Evolutionary conservation across 768 basidiomycete genomes (phyloP).

Genomic region (Leccinum disarticulatum): DNA sequence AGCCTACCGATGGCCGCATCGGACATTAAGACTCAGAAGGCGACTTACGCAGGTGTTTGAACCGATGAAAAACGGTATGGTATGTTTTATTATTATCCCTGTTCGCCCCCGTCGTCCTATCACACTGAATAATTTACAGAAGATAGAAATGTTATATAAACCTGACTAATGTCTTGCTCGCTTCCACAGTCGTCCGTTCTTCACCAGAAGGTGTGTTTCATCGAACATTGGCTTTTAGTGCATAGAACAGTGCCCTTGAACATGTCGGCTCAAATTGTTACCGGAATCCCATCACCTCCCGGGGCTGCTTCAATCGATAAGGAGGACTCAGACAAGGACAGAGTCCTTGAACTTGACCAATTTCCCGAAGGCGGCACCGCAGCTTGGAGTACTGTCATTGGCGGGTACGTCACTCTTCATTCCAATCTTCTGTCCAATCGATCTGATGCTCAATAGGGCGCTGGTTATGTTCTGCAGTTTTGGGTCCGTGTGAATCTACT

Average conservation of each 20-base stretch:
- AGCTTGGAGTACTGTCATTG: not conserved
- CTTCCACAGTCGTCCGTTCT: not conserved
- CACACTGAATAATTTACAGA: not conserved
- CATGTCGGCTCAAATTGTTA: not conserved
- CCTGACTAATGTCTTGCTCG: not conserved
- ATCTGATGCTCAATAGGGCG: not conserved
- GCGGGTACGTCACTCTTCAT: not conserved
- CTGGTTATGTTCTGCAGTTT: not conserved
- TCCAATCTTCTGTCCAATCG: not conserved
- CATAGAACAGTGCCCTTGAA: not conserved
- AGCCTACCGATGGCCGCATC: not conserved
- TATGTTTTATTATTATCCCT: not conserved
- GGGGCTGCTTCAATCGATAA: not conserved
- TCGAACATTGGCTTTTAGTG: not conserved
- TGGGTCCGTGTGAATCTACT: not conserved
- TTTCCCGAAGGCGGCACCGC: not conserved
- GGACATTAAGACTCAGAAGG: not conserved
- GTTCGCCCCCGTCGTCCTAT: not conserved
- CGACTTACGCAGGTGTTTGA: not conserved
- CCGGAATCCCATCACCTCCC: not conserved
- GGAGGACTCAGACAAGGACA: not conserved
- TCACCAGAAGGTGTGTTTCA: not conserved
- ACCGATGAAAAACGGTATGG: not conserved
- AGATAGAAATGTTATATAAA: not conserved
- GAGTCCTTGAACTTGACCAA: not conserved